Evolutionary conservation across 148 eudicot species (phyloP).

Genomic region (Gaultheria prostrata): DNA sequence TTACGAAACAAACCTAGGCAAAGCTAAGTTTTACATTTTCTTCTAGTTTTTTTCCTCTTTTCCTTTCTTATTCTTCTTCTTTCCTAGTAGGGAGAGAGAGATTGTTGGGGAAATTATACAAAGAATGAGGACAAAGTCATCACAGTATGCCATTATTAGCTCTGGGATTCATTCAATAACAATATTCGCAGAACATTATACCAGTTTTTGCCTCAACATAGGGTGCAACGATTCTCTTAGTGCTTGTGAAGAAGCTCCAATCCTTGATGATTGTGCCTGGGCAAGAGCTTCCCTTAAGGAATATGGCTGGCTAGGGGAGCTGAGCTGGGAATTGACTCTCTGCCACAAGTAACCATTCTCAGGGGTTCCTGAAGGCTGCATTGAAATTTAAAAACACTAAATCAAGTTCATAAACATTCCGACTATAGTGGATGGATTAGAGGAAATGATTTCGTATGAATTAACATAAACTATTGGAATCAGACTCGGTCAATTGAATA

Average conservation of each 20-base stretch:
- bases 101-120: background rate
- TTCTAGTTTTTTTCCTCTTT: background rate
- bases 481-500: background rate
- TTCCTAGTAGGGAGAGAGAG: background rate
- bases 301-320: conserved; percentile 99
- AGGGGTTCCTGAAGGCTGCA: conserved; percentile 92
- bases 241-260: conserved; percentile 94
- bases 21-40: background rate
- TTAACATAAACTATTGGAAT: background rate
- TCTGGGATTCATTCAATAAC: background rate
- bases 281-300: conserved; percentile 98
- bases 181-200: conserved; percentile 20
- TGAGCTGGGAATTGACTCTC: conserved; percentile 88
- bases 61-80: background rate
- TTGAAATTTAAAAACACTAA: background rate
- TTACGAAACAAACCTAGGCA: background rate
- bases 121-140: conserved; percentile 1
- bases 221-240: conserved; percentile 97
- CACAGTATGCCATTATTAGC: background rate
- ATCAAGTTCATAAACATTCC: background rate
- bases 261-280: conserved; percentile 96
- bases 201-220: conserved; percentile 93
- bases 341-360: conserved; percentile 96
- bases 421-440: background rate
- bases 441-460: background rate